Conservation (phyloP, 257 asterid species). For the Pogostemon cablin region DNA sequence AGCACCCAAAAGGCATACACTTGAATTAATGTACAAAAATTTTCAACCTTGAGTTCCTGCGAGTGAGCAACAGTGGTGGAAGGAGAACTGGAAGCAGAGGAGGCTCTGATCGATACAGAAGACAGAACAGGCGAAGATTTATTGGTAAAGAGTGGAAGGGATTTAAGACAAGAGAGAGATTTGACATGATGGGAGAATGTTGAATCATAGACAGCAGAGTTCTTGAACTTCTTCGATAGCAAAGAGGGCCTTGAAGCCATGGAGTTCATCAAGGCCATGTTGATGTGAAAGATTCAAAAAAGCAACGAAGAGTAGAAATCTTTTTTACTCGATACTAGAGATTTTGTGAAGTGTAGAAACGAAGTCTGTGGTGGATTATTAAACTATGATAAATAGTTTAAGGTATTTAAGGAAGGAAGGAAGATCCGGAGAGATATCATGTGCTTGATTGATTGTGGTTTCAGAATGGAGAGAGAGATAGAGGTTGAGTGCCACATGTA, state of each 20-base stretch:
- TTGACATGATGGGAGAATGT: slow-evolving; percentile 24
- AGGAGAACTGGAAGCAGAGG: slow-evolving; percentile 55
- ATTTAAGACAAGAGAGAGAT: slow-evolving; percentile 41
- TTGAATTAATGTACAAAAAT: not conserved
- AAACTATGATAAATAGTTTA: slow-evolving; percentile 3
- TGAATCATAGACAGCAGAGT: slow-evolving; percentile 29
- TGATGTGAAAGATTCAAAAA: slow-evolving; percentile 9
- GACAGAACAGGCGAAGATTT: slow-evolving; percentile 30
- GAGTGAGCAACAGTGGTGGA: slow-evolving; percentile 60
- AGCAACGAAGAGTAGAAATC: not conserved
- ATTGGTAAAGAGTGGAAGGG: slow-evolving; percentile 40
- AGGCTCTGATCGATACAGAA: slow-evolving; percentile 43
- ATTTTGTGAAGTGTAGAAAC: slow-evolving; percentile 4
- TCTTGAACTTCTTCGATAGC: slow-evolving; percentile 34
- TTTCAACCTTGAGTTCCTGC: slow-evolving; percentile 62
- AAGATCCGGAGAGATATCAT: slow-evolving; percentile 17
- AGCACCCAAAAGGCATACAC: not conserved
- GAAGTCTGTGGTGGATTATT: not conserved
- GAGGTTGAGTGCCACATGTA: slow-evolving; percentile 41
- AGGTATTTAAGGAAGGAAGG: slow-evolving; percentile 24
- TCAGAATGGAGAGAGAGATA: slow-evolving; percentile 26
- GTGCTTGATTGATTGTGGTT: slow-evolving; percentile 27
- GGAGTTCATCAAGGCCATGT: slow-evolving; percentile 54
- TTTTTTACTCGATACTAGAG: not conserved
- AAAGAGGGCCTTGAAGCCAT: slow-evolving; percentile 39